A percentile compares a stretch with the other conserved stretches of the same genome.
phyloP scores from a whole-genome alignment of 257 asterid species.

The Salvia splendens region DNA sequence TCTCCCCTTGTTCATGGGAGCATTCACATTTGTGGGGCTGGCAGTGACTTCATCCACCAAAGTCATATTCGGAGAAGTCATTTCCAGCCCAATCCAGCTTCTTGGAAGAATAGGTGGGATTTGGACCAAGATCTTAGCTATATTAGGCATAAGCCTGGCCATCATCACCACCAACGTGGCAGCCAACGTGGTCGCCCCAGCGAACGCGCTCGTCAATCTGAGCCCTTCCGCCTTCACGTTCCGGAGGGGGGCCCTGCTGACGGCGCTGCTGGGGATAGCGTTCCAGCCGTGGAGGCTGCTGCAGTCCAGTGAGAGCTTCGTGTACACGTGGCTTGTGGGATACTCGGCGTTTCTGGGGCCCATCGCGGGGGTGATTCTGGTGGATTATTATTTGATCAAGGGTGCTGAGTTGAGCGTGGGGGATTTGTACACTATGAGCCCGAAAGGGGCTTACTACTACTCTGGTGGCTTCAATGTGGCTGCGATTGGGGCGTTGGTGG shows the following conservation, averaged over 20 bases:
- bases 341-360: conserved; percentile 88
- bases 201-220: conserved; percentile 78
- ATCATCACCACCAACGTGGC: conserved; percentile 86
- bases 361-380: conserved; percentile 63
- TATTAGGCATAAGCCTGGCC: conserved; percentile 77
- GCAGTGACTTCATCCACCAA: conserved; percentile 92
- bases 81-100: conserved; percentile 74
- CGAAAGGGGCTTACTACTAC: conserved; percentile 68
- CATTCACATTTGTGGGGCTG: conserved; percentile 80
- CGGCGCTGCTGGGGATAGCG: conserved; percentile 75
- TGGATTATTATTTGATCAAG: conserved; percentile 67
- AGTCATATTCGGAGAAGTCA: conserved; percentile 66
- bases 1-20: conserved; percentile 84
- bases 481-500: conserved; percentile 56
- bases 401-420: conserved; percentile 39
- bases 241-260: conserved; percentile 61
- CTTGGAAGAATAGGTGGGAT: conserved; percentile 77
- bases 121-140: conserved; percentile 60
- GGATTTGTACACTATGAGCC: conserved; percentile 58
- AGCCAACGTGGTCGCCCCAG: conserved; percentile 94
- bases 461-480: conserved; percentile 62
- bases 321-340: conserved; percentile 90
- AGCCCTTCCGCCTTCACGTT: conserved; percentile 75
- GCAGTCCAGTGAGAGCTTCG: conserved; percentile 80
- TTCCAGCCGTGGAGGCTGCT: conserved; percentile 94